Base-by-base conservation (phyloP, 2,329 filamentous ascomycete species). In the Westerdykella aurantiaca region DNA sequence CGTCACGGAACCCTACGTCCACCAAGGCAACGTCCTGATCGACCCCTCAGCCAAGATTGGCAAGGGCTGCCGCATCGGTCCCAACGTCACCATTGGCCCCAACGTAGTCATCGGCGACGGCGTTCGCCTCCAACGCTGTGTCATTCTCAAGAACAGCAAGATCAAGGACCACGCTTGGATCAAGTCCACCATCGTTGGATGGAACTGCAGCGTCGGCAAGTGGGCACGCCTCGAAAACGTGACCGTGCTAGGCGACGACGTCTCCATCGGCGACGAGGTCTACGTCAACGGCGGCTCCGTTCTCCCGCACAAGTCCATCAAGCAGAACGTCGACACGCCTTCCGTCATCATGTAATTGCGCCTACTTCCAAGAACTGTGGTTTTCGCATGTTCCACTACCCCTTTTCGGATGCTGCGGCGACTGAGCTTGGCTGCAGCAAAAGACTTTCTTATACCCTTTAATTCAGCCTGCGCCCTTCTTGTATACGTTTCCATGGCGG, bases 111-210 rank as follows among this genome's bases (percentile, higher is more conserved):
- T 98, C 46, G 91, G 91, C 43, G 91, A 98, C 55, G 93, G 91
- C 65, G 93, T 96, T 34, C 83, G 91, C 57, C 79, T 98, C 54
- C 91, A 97, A 73, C 84, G 93, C 59, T 95, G 87, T 63, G 93
- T 97, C 18, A 73, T 98, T 44, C 79, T 98, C 53, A 80, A 85
- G 50, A 86, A 88, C 61, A 88, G 85, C 72, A 95, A 94, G 76
- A 85, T 96, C 72, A 96, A 96, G 80, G 93, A 98, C 68, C 91
- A 98, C 69, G 93, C 93, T 38, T 97, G 91, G 91, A 81, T 98
- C 70, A 97, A 97, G 82, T 94, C 87, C 67, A 93, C 91, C 60
- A 97, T 98, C 68, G 89, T 97, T 42, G 91, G 91, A 63, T 98
- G 91, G 91, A 95, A 96, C 79, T 95, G 88, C 75, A 86, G 82